phyloP scores from a whole-genome alignment of 2,329 filamentous ascomycete species.

The Calcarisporium arbuscula region DNA sequence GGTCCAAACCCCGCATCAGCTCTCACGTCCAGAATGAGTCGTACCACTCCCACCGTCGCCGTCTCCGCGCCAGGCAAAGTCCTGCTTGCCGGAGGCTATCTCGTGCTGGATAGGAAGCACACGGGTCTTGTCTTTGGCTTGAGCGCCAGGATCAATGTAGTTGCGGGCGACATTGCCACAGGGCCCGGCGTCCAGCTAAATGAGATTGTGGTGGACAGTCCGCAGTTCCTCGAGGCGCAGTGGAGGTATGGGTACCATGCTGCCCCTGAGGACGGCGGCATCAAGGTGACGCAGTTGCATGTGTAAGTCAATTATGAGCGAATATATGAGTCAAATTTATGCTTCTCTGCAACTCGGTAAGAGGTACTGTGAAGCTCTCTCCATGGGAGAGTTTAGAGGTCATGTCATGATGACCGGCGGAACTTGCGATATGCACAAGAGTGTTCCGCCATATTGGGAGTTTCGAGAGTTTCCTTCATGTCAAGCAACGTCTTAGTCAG shows the following conservation, averaged over 20 bases:
- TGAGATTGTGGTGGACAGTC: constrained; percentile 81
- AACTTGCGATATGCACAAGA: too few relatives aligned
- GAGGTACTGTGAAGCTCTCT: too few relatives aligned
- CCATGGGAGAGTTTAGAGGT: too few relatives aligned
- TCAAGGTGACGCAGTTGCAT: constrained; percentile 72
- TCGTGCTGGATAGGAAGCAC: constrained; percentile 83
- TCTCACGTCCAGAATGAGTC: neutral
- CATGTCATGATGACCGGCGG: too few relatives aligned
- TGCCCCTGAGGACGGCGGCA: constrained; percentile 66
- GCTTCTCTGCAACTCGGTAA: too few relatives aligned
- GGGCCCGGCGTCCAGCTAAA: constrained; percentile 53
- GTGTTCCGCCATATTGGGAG: too few relatives aligned
- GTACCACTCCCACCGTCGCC: constrained; percentile 39
- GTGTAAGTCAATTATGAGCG: constrained; percentile 59
- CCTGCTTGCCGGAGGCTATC: constrained; percentile 86
- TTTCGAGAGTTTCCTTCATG: too few relatives aligned
- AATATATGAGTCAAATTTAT: too few relatives aligned
- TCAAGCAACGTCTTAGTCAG: too few relatives aligned
- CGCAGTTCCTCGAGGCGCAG: constrained; percentile 79
- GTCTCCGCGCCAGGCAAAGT: constrained; percentile 96
- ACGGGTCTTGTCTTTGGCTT: constrained; percentile 68
- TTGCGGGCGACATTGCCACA: constrained; percentile 51
- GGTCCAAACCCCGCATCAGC: neutral
- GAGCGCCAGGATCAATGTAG: constrained; percentile 60
- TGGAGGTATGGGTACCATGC: constrained; percentile 83